Conservation (phyloP, 2,329 filamentous ascomycete genomes). For the Stagonosporopsis cucurbitacearum region DNA sequence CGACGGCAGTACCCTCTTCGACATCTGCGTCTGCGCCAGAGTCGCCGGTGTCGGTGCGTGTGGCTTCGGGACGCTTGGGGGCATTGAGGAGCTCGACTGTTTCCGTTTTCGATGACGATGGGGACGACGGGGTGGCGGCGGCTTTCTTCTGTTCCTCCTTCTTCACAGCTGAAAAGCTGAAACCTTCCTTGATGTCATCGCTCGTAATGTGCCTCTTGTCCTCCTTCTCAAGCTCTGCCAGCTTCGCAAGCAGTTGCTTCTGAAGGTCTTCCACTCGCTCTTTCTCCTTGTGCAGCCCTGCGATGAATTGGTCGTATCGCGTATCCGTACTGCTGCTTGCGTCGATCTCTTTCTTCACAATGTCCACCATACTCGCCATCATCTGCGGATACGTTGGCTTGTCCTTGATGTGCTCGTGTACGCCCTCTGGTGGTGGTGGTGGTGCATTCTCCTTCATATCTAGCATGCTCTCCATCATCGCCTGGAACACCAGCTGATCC, state of each 20-base stretch:
- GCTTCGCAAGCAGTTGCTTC: constrained; percentile 73
- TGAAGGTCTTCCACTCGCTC: constrained; percentile 80
- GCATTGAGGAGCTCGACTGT: constrained; percentile 79
- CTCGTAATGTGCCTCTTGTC: constrained; percentile 93
- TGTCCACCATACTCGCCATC: constrained; percentile 95
- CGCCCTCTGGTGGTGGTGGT: constrained; percentile 78
- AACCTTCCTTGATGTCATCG: constrained; percentile 85
- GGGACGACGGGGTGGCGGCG: constrained; percentile 33
- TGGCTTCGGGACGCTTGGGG: constrained; percentile 47
- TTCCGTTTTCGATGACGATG: constrained; percentile 29
- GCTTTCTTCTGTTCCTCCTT: constrained; percentile 33
- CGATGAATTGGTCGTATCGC: constrained; percentile 76
- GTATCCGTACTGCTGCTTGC: constrained; percentile 70
- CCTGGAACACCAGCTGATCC: constrained; percentile 82
- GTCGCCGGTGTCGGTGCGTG: constrained; percentile 52
- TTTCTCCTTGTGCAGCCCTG: constrained; percentile 78
- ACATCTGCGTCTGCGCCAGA: constrained; percentile 68
- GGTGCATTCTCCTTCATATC: constrained; percentile 63
- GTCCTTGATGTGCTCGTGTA: constrained; percentile 76
- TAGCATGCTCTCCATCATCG: constrained; percentile 80
- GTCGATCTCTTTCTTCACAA: constrained; percentile 86
- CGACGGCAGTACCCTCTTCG: constrained; percentile 58
- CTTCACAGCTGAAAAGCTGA: constrained; percentile 82
- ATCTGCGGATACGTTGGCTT: constrained; percentile 92
- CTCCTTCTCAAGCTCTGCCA: constrained; percentile 82